phyloP scores from a whole-genome alignment of 768 basidiomycete genomes.

The Agrocybe chaxingu region DNA sequence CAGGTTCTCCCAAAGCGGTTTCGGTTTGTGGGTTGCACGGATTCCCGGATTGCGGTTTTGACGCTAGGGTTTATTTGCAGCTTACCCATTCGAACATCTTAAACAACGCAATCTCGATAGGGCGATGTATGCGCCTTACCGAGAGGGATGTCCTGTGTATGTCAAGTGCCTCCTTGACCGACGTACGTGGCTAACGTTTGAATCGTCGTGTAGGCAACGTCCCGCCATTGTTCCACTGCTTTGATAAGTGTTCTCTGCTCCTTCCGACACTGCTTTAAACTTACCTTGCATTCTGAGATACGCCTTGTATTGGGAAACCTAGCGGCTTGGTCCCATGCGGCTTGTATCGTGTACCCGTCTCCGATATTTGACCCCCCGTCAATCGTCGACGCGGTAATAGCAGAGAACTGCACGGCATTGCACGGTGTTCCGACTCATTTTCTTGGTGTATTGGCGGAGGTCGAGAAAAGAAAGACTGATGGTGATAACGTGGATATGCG shows the following conservation, averaged over 20 bases:
- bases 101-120: constrained; percentile 74
- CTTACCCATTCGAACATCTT: constrained; percentile 77
- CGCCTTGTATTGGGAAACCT: constrained; percentile 82
- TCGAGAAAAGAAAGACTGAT: constrained; percentile 46
- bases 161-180: neutral
- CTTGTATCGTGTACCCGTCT: constrained; percentile 74
- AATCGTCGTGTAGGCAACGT: constrained; percentile 58
- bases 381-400: constrained; percentile 67
- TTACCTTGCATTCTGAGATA: constrained; percentile 27
- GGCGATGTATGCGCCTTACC: constrained; percentile 66
- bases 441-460: constrained; percentile 67
- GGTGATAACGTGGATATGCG: constrained; percentile 48
- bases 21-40: constrained; percentile 45
- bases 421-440: constrained; percentile 90
- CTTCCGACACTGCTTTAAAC: neutral
- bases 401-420: constrained; percentile 71
- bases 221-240: constrained; percentile 85
- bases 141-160: constrained; percentile 66
- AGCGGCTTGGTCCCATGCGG: constrained; percentile 71
- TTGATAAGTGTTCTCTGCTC: constrained; percentile 61
- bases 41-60: neutral
- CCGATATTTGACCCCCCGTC: constrained; percentile 58
- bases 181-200: neutral
- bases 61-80: constrained; percentile 26
- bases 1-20: constrained; percentile 79